Evolutionary conservation across 495 filamentous ascomycete genomes (phyloP), one percentile per base, ranked within the genome.

Genomic region (Aspergillus saccharolyticus): DNA sequence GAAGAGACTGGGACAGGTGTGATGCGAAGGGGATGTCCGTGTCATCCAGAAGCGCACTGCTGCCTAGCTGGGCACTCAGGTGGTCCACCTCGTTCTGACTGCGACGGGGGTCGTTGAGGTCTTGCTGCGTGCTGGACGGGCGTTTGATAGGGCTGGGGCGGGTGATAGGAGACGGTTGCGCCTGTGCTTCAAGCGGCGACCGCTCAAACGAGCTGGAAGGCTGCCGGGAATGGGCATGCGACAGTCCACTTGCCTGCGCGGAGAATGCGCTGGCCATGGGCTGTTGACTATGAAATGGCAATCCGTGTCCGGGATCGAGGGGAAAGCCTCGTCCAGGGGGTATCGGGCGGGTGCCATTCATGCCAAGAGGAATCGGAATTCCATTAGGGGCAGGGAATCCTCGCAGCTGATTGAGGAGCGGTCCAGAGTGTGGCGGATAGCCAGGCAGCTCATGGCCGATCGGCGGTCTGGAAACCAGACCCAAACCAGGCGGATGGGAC

Each of bases 41-140:
- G 66, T 95, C 91, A 63, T 95, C 92, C 42, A 97, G 77, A n/a
- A 98, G 76, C 9, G 92, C 93, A 68, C 87, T 91, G 72, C 93
- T 96, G 10, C 94, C 95, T n/a, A 98, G 80, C 66, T 92, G 90
- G 50, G 85, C 80, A 55, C 83, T 89, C 46, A 95, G 74, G 53
- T 91, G 84, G 54, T 96, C 90, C 39, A 89, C 64, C 54, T 88
- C 81, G 15, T 62, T 61, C 53, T 70, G 75, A 4, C 63, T 56
- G 25, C 66, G 61, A 39, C 60, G 44, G 50, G 63, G 72, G 71
- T 76, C 69, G 19, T 80, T 76, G 44, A 77, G 74, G 44, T 80
- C 76, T 43, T 83, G 82, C 21, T 87, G 83, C 19, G 87, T 84
- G 70, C 91, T 97, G 19, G 85, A 85, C 1, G 94, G 92, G 42